Base-by-base conservation (phyloP, 495 filamentous ascomycete species). In the Penicillium herquei region DNA sequence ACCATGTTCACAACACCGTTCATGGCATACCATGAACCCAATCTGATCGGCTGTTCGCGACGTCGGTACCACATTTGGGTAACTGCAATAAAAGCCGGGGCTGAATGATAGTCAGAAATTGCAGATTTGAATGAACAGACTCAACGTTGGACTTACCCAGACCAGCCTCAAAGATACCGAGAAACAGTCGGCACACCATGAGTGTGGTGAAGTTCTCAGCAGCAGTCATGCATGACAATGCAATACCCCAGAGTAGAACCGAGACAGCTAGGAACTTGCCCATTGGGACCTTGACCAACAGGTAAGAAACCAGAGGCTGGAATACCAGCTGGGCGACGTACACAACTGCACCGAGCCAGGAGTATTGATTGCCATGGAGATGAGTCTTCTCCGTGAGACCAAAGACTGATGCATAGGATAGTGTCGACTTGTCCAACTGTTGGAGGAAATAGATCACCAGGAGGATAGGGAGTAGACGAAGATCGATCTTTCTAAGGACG, bases 51-150 rank as follows among this genome's bases (percentile, higher is more conserved):
- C 67, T 86, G 83, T 57, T 86, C 83, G 13, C 71, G 65, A 37
- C 83, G 75, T 52, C 80, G 70, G 62, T 81, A 86, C 83, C 83
- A 86, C 81, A 85, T 84, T 58, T 84, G 81, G 1, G 81, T 81
- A 6, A 85, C 73, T 1, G 82, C 82, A 48, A 85, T 77, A 51
- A 84, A 84, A 12, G 78, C 77, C 1, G 83, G 82, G 3, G 82
- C 82, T 79, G n/a, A 6, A 35, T n/a, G n/a, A 0, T 42, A 33
- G 35, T 51, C 18, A 40, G 21, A 34, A 41, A 13, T 11, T 5
- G 39, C 13, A 42, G 6, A 5, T 5, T 26, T 26, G 8, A 7
- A 3, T 34, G 13, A n/a, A 30, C 3, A 0, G 18, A 9, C 6
- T 30, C 18, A 40, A n/a, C 8, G 44, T 17, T 45, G 40, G 16